phyloP scores from a whole-genome alignment of 805 yeast genomes.

The Isabelozyma heimii region DNA sequence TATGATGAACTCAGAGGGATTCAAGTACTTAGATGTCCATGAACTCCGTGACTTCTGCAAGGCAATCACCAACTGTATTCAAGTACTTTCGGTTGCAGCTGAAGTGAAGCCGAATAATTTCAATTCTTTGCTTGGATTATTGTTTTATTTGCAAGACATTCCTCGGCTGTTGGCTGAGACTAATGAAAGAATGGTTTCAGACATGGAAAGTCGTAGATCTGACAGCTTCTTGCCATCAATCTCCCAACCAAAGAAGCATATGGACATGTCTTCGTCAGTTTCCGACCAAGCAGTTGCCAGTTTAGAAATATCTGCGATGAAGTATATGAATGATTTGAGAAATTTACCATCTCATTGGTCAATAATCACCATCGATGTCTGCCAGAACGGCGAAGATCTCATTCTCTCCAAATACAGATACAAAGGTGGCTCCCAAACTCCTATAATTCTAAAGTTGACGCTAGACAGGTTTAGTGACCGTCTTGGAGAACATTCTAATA shows the following conservation, averaged over 20 bases:
- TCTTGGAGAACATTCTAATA: not conserved
- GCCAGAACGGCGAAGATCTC: slow-evolving; percentile 57
- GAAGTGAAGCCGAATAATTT: not conserved
- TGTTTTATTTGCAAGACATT: not conserved
- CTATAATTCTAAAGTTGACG: not conserved
- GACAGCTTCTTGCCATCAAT: not conserved
- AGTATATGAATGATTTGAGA: not conserved
- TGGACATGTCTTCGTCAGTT: no score
- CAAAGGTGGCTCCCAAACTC: not conserved
- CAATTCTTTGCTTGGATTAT: not conserved
- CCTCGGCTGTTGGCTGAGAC: not conserved
- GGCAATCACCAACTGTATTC: not conserved
- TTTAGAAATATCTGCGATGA: not conserved
- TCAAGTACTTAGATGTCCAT: not conserved
- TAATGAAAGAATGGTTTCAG: not conserved
- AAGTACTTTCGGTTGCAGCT: not conserved
- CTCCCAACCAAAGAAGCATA: not conserved
- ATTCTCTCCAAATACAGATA: slow-evolving; percentile 45
- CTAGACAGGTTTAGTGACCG: not conserved
- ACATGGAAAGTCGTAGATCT: not conserved
- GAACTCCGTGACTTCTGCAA: not conserved
- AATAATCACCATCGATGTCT: slow-evolving; percentile 59
- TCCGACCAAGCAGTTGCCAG: no score
- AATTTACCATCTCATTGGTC: slow-evolving; percentile 41
- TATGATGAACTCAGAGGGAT: not conserved